Percentiles rank a stretch among this genome's conserved stretches.
Conservation (phyloP, 192 early-diverging fungal genomes). For the Thamnidium elegans region DNA sequence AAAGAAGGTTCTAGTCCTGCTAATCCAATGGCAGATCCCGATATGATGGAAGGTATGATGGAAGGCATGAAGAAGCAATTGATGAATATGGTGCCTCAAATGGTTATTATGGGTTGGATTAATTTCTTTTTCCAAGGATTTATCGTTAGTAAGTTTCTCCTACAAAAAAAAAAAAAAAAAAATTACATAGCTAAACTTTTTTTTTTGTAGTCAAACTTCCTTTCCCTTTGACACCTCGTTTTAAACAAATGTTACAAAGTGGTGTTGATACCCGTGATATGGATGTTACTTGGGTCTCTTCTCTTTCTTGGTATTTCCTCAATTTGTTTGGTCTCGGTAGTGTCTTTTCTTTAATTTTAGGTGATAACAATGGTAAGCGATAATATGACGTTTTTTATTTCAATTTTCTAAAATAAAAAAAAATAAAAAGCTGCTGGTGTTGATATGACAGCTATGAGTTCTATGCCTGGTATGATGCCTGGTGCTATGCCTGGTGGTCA, state of each 20-base stretch:
- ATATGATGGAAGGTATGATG: conserved; percentile 94
- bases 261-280: conserved; percentile 94
- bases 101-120: conserved; percentile 98
- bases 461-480: conserved; percentile 69
- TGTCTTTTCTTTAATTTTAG: conserved; percentile 90
- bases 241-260: conserved; percentile 97
- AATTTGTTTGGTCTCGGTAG: conserved; percentile 93
- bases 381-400: neutral
- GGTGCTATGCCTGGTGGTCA: conserved; percentile 50
- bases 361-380: conserved; percentile 76
- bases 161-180: no score
- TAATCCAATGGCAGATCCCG: conserved; percentile 91
- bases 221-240: conserved; percentile 92
- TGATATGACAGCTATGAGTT: conserved; percentile 91
- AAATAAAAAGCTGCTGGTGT: conserved; percentile 61
- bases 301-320: conserved; percentile 97
- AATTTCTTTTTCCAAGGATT: conserved; percentile 99
- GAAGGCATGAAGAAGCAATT: conserved; percentile 98
- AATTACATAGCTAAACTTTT: neutral
- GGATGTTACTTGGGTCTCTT: conserved; percentile 98
- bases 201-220: conserved; percentile 79
- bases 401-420: neutral
- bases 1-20: conserved; percentile 49
- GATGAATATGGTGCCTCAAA: conserved; percentile 97
- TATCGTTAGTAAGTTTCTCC: conserved; percentile 87